Evolutionary conservation across 2,329 filamentous ascomycete species (phyloP).

Genomic region (Stagonosporopsis vannaccii): DNA sequence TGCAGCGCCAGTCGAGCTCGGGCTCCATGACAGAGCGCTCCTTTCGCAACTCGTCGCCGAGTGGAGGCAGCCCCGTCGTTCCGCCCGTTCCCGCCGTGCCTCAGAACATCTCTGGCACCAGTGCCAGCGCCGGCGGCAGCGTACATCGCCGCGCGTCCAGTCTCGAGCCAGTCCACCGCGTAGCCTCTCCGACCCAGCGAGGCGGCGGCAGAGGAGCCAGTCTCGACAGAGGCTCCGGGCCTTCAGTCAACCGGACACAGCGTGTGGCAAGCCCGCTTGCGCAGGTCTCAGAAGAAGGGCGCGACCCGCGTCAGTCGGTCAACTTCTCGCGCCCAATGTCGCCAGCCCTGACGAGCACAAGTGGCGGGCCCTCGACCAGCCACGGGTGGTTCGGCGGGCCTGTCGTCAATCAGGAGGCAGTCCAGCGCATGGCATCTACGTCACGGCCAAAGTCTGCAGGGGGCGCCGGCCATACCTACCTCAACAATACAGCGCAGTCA

Average conservation of each 20-base stretch:
- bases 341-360: slow-evolving; percentile 35
- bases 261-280: slow-evolving; percentile 46
- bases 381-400: slow-evolving; percentile 52
- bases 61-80: slow-evolving; percentile 47
- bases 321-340: slow-evolving; percentile 65
- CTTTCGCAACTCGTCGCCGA: slow-evolving; percentile 75
- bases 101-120: slow-evolving; percentile 48
- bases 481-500: slow-evolving; percentile 38
- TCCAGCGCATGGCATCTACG: slow-evolving; percentile 38
- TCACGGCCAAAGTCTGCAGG: slow-evolving; percentile 39
- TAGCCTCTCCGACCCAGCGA: slow-evolving; percentile 53
- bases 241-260: slow-evolving; percentile 33
- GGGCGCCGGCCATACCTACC: slow-evolving; percentile 27
- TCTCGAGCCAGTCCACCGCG: slow-evolving; percentile 58
- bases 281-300: slow-evolving; percentile 54
- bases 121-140: slow-evolving; percentile 22
- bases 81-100: slow-evolving; percentile 82
- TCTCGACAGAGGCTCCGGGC: slow-evolving; percentile 47
- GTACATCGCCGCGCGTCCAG: slow-evolving; percentile 55
- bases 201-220: slow-evolving; percentile 49
- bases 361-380: slow-evolving; percentile 23
- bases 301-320: slow-evolving; percentile 53
- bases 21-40: slow-evolving; percentile 89
- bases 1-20: slow-evolving; percentile 66
- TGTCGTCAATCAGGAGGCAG: slow-evolving; percentile 40